Conservation (phyloP, 2,329 filamentous ascomycete species). For the Purpureocillium takamizusanense region DNA sequence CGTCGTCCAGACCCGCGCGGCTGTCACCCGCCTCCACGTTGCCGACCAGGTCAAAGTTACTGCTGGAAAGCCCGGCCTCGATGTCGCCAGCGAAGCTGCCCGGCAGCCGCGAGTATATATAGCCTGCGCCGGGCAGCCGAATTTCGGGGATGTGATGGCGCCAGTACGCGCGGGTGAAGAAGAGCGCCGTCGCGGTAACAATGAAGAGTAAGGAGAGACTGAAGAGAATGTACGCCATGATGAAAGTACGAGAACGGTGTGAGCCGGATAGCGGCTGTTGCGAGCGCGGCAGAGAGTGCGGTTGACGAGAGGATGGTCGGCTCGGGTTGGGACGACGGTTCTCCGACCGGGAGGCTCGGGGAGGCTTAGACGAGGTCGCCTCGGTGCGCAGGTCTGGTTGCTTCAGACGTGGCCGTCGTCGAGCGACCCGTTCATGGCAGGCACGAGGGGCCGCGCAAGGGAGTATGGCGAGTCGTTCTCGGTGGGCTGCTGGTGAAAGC, state of each 20-base stretch:
- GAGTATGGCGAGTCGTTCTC: no score
- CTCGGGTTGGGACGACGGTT: not conserved
- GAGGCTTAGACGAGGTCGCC: not conserved
- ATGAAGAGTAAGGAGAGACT: conserved; percentile 64
- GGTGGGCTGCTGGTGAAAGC: no score
- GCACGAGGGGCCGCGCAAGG: not conserved
- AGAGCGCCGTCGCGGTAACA: conserved; percentile 64
- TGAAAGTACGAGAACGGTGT: conserved; percentile 7
- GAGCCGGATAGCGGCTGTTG: not conserved
- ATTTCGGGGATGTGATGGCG: conserved; percentile 56
- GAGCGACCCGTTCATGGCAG: conserved; percentile 5
- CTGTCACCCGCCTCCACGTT: conserved; percentile 76
- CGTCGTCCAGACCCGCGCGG: conserved; percentile 71
- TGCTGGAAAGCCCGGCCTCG: conserved; percentile 76
- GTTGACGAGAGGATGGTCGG: not conserved
- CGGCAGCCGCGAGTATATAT: conserved; percentile 71
- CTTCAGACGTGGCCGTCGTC: conserved; percentile 1
- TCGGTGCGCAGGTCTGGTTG: not conserved
- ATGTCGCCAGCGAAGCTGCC: conserved; percentile 73
- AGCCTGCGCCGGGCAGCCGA: conserved; percentile 42
- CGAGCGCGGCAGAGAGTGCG: no score
- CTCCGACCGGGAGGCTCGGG: conserved; percentile 1
- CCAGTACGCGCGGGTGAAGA: conserved; percentile 75
- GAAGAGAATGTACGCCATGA: conserved; percentile 78
- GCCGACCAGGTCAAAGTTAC: conserved; percentile 70